Conservation (phyloP, 2,329 filamentous ascomycete species). For the Catunica adiposa region DNA sequence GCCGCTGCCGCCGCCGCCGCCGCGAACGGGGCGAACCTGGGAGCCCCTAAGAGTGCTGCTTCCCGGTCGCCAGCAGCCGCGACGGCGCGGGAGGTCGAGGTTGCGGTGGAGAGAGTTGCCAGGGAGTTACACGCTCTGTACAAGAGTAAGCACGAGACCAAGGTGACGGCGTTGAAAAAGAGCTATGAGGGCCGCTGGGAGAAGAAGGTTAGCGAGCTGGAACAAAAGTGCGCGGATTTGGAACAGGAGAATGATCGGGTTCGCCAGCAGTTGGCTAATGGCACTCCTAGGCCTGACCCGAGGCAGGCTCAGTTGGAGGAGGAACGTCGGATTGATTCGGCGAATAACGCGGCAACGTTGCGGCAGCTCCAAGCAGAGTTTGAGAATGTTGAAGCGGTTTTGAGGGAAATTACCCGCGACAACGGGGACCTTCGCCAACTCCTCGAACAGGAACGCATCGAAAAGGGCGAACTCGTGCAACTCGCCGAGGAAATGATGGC, state of each 20-base stretch:
- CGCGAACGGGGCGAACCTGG: conserved; percentile 18
- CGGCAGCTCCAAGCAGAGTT: conserved; percentile 57
- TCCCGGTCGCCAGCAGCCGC: conserved; percentile 25
- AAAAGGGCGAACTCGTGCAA: conserved; percentile 69
- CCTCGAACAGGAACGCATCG: conserved; percentile 58
- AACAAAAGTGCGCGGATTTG: conserved; percentile 52
- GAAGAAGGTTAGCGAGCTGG: conserved; percentile 68
- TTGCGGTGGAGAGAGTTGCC: conserved; percentile 80
- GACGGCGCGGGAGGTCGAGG: conserved; percentile 52
- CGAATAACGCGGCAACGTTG: conserved; percentile 38
- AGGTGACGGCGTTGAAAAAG: conserved; percentile 77
- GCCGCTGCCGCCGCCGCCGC: conserved; percentile 27
- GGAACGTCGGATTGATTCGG: conserved; percentile 45
- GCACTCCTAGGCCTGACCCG: conserved; percentile 24
- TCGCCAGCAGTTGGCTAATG: conserved; percentile 29
- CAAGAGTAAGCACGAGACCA: conserved; percentile 93
- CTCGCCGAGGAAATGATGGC: conserved; percentile 72
- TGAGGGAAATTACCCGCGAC: conserved; percentile 52
- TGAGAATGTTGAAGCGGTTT: conserved; percentile 56
- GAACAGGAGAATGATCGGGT: conserved; percentile 60
- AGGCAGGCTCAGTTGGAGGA: conserved; percentile 28
- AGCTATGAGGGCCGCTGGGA: conserved; percentile 77
- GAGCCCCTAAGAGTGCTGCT: conserved; percentile 15
- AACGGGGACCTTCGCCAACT: conserved; percentile 48
- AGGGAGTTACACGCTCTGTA: conserved; percentile 83